phyloP scores from a whole-genome alignment of 1,284 basidiomycete species.

The Quambalaria eucalypti region DNA sequence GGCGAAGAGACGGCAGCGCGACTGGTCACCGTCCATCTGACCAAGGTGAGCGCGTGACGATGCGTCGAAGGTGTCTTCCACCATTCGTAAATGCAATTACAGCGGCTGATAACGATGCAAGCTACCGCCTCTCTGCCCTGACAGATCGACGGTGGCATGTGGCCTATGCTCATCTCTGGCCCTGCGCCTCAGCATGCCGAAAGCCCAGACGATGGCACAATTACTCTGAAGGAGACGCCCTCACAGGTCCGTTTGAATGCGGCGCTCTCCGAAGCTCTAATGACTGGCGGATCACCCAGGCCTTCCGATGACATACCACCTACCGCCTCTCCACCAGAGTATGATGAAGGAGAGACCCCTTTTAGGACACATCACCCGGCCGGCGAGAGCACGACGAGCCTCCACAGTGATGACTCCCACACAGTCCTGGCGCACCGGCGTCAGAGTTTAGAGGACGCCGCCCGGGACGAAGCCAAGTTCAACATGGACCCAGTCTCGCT shows the following conservation, averaged over 20 bases:
- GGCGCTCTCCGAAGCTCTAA: conserved; percentile 1
- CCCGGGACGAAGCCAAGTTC: conserved; percentile 14
- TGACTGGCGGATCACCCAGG: too few relatives aligned
- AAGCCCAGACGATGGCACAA: neutral
- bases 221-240: neutral
- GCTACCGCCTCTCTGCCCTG: neutral
- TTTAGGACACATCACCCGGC: neutral
- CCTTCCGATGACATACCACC: too few relatives aligned
- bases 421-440: conserved; percentile 1
- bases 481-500: conserved; percentile 34
- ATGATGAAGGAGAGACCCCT: too few relatives aligned
- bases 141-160: conserved; percentile 8
- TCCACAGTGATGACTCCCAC: conserved; percentile 6
- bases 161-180: conserved; percentile 6
- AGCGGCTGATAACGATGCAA: neutral
- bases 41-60: neutral
- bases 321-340: too few relatives aligned
- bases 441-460: neutral
- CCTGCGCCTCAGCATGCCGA: neutral
- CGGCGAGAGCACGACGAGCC: neutral
- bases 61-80: neutral
- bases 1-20: neutral
- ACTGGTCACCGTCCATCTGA: neutral
- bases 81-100: neutral
- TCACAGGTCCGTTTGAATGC: neutral